Base-by-base conservation (phyloP, 2,329 filamentous ascomycete species). In the Aspergillus flavus region DNA sequence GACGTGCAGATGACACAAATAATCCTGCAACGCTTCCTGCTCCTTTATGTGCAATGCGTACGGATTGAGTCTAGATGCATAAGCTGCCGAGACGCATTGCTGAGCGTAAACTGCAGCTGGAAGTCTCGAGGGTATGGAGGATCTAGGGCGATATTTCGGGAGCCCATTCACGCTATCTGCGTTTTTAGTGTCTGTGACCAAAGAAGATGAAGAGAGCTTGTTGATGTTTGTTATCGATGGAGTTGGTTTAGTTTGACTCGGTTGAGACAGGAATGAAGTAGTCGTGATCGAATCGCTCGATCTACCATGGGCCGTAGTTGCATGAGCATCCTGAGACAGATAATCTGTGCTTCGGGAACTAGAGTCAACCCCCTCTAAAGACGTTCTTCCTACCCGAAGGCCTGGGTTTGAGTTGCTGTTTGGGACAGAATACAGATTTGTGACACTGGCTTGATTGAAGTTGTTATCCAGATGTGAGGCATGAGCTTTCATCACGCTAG, bases 41-140 rank as follows among this genome's bases (percentile, higher is more conserved):
- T 99, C 95, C 66, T 92, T 89, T 30, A 87, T 85, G 77, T 98
- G 93, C 45, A 99, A 81, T 12, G 91, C 89, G 77, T 95, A 98
- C 0, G 95, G 94, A 68, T 94, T 94, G 1, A 99, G 83, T 62
- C 95, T 86, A 46, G 93, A 97, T 10, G 92, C 91, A 77, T 97
- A 92, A 59, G 94, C 95, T 14, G 94, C 94, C 59, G 90, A 86
- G 63, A 97, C 91, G 75, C 93, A 97, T 80, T 99, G 93, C 67
- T 89, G 87, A n/a, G 93, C 94, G 79, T 97, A 97, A 64, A 94
- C 89, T 57, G 87, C 84, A 32, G 88, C 84, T 19, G 90, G 83
- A 53, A 98, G 78, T 65, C 91, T 86, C 61, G 86, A 82, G 19
- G 94, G 94, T 71, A 99, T 94, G 19, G 94, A 96, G 9, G 92